phyloP scores from a whole-genome alignment of 768 basidiomycete species.

The Tricholoma terreum region DNA sequence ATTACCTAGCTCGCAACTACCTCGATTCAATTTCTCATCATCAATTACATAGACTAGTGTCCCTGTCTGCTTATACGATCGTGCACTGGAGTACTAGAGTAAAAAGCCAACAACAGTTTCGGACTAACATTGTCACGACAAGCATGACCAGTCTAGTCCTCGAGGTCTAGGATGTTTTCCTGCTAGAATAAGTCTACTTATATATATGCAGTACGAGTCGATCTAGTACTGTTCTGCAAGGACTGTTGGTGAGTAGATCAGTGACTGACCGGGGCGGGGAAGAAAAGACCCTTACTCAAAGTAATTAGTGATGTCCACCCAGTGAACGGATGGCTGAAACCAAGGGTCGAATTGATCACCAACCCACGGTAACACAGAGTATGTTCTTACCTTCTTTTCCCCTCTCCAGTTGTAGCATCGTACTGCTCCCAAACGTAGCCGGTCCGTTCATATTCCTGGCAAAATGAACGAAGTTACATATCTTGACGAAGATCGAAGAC shows the following conservation, averaged over 20 bases:
- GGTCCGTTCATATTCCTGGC: constrained; percentile 85
- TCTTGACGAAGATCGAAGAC: neutral
- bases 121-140: too few relatives aligned
- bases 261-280: neutral
- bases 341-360: constrained; percentile 5
- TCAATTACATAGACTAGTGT: too few relatives aligned
- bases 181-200: too few relatives aligned
- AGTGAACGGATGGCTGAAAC: constrained; percentile 85
- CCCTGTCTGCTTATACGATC: too few relatives aligned
- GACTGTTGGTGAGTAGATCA: constrained; percentile 14
- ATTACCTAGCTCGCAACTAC: too few relatives aligned
- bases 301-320: constrained; percentile 93
- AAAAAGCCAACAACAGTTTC: too few relatives aligned
- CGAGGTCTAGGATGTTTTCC: too few relatives aligned
- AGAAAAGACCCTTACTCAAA: constrained; percentile 59
- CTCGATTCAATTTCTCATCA: too few relatives aligned
- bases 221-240: constrained; percentile 28
- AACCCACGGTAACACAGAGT: neutral
- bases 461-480: neutral
- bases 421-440: constrained; percentile 99
- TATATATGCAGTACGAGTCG: neutral
- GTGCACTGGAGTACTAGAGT: too few relatives aligned
- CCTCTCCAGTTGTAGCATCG: constrained; percentile 78
- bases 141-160: too few relatives aligned
- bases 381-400: constrained; percentile 69